phyloP scores from a whole-genome alignment of 139 green algal species.

The Coccomyxa sp. region DNA sequence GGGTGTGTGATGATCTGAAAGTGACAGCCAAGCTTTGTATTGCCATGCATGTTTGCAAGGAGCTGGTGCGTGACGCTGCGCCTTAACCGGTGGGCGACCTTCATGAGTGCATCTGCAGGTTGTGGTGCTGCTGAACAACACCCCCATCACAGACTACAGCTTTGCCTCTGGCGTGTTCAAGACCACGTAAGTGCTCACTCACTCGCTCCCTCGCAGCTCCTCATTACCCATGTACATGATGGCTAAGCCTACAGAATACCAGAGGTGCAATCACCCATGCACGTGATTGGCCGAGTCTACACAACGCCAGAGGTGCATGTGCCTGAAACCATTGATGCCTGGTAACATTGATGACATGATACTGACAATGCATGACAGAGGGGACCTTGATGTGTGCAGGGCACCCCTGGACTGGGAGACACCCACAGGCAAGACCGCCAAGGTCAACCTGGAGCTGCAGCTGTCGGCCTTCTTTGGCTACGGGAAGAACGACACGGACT shows the following conservation, averaged over 20 bases:
- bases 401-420: conserved; percentile 3
- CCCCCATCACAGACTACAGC: conserved; percentile 7
- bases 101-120: background rate
- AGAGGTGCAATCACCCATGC: too few relatives aligned
- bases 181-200: conserved; percentile 1
- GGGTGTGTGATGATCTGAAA: background rate
- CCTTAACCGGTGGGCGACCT: background rate
- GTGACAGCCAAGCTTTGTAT: background rate
- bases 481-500: conserved; percentile 1
- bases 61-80: background rate
- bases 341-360: too few relatives aligned
- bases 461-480: conserved; percentile 13
- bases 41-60: background rate
- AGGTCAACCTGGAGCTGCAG: conserved; percentile 6
- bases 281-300: too few relatives aligned
- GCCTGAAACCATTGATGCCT: too few relatives aligned
- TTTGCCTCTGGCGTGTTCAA: background rate
- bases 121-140: conserved; percentile 16
- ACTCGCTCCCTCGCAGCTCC: too few relatives aligned
- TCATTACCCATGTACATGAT: too few relatives aligned
- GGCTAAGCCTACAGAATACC: too few relatives aligned
- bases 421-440: background rate
- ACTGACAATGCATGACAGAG: too few relatives aligned
- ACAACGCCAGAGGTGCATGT: background rate
- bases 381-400: background rate